Percentiles rank a stretch among this genome's conserved stretches.
These are phyloP conservation scores for Diaporthe caulivora DNA, from an alignment of 2,329 filamentous ascomycete genomes.

Conservation along the genomic window DNA sequence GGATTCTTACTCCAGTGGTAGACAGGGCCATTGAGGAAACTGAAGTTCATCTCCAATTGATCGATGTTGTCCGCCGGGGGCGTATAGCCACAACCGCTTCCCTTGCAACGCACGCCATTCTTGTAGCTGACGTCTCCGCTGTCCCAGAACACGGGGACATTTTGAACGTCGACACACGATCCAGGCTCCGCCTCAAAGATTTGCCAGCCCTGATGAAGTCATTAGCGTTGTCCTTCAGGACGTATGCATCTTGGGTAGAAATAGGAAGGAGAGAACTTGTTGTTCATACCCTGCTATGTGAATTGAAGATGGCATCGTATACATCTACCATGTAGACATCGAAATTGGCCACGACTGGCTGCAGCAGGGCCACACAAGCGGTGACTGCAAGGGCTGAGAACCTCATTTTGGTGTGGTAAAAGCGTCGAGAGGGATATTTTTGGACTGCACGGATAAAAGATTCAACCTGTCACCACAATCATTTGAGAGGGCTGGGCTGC, in stretches of 20 bases:
- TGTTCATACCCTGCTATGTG: background rate
- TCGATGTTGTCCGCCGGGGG: constrained; percentile 3
- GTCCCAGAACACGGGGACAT: constrained; percentile 8
- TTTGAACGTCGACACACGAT: background rate
- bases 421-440: background rate
- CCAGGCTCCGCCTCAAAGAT: constrained; percentile 15
- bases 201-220: background rate
- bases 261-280: background rate
- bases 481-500: background rate
- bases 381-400: background rate
- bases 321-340: constrained; percentile 20
- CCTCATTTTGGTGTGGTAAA: background rate
- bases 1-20: constrained; percentile 17
- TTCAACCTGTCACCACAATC: background rate
- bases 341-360: constrained; percentile 12
- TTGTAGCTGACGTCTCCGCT: constrained; percentile 3
- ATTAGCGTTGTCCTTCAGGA: background rate
- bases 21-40: background rate
- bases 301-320: constrained; percentile 8
- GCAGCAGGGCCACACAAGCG: constrained; percentile 5
- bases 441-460: too few relatives aligned
- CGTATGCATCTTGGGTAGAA: background rate
- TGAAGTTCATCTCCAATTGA: constrained; percentile 21
- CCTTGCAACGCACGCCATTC: background rate
- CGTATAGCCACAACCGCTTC: constrained; percentile 13